These are phyloP conservation scores for Trichomonas vaginalis DNA, from an alignment of 208 protist species.

Conservation along the genomic window DNA sequence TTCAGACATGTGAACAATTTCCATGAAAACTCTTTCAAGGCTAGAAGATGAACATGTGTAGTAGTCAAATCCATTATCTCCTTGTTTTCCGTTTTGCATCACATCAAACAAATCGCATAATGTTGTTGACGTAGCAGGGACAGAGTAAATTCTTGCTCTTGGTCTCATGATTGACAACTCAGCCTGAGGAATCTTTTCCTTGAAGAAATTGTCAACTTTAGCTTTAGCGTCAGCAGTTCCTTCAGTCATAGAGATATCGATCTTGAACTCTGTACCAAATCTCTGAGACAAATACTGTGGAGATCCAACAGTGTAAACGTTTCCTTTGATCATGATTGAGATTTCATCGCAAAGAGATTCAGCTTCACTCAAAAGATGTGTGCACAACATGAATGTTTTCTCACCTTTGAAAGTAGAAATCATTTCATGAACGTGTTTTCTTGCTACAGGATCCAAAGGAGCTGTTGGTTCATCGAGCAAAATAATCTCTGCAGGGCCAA, in stretches of 20 bases:
- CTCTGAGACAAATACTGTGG: background rate
- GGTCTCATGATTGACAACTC: background rate
- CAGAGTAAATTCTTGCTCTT: background rate
- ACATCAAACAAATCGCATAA: background rate
- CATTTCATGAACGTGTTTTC: background rate
- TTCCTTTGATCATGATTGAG: background rate
- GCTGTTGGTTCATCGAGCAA: background rate
- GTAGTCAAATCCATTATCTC: background rate
- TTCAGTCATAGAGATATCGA: background rate
- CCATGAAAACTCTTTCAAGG: background rate
- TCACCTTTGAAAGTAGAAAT: background rate
- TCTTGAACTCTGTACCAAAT: background rate
- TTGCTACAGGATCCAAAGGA: background rate
- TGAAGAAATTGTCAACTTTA: background rate
- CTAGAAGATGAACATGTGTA: background rate
- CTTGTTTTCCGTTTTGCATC: background rate
- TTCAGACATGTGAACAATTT: conserved; percentile 10
- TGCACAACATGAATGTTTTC: background rate
- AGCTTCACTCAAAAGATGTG: background rate
- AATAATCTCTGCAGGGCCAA: background rate
- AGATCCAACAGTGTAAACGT: background rate
- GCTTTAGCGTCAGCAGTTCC: background rate
- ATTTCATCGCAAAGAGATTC: background rate
- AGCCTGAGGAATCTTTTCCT: background rate
- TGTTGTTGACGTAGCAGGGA: background rate